Conservation (phyloP, 768 basidiomycete genomes). For the Amanita fuliginea region DNA sequence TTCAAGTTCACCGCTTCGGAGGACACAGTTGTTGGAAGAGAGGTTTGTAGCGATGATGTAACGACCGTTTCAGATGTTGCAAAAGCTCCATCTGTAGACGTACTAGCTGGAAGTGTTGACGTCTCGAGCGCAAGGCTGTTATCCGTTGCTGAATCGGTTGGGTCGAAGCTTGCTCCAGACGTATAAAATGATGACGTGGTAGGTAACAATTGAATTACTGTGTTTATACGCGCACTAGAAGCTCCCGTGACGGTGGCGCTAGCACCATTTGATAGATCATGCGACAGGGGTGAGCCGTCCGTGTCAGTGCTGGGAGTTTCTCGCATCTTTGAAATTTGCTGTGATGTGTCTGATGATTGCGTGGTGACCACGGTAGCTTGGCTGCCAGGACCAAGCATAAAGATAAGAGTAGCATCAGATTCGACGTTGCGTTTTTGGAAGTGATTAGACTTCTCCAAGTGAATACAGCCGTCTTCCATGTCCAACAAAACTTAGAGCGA, state of each 20-base stretch:
- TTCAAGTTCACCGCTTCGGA: slow-evolving; percentile 12
- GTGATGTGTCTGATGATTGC: not conserved
- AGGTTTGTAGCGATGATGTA: not conserved
- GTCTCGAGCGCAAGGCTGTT: not conserved
- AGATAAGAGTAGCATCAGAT: not conserved
- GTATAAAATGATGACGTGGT: not conserved
- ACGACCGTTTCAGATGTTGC: not conserved
- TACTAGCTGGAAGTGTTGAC: not conserved
- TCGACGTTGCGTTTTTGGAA: not conserved
- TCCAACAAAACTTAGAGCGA: not conserved
- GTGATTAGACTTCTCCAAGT: not conserved
- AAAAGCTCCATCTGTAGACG: not conserved
- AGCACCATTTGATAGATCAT: not conserved
- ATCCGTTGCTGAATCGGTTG: not conserved
- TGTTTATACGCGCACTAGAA: not conserved
- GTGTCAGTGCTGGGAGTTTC: not conserved
- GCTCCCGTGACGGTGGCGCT: slow-evolving; percentile 2
- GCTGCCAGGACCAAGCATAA: slow-evolving; percentile 4
- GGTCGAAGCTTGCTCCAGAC: not conserved
- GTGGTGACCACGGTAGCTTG: not conserved
- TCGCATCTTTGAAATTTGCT: not conserved
- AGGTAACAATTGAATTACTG: not conserved
- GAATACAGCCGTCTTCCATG: not conserved
- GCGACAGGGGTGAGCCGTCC: not conserved
- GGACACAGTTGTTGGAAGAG: slow-evolving; percentile 6